Base-by-base conservation (phyloP, 495 filamentous ascomycete genomes). In the Evansstolkia leycettana region DNA sequence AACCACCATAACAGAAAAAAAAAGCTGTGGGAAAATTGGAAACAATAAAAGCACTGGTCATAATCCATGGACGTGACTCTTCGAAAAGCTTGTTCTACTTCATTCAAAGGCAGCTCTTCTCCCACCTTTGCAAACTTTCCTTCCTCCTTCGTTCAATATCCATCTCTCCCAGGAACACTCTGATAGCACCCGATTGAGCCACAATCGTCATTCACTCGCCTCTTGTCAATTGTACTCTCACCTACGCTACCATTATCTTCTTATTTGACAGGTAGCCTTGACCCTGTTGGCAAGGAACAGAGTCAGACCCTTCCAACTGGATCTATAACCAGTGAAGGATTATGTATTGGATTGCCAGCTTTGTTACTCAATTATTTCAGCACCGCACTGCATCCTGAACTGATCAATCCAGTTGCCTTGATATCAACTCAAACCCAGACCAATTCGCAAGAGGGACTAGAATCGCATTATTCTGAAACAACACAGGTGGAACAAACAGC, bases 341-440 rank as follows among this genome's bases (percentile, higher is more conserved):
- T 54, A 56, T 58, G 50, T 52, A 45, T 42, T 47, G 44, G 42
- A 39, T 45, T 50, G 41, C 41, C 28, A 39, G 15, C 29, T 42
- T 36, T 12, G 24, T 27, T 36, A 45, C 52, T 42, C 46, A 46
- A 45, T 37, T 50, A 14, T 40, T 44, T 19, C 50, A 51, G 11
- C 42, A 57, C 17, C 54, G 49, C 35, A 56, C 48, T 40, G 51
- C 42, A 24, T 55, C 47, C 37, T 58, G 42, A 58, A 41, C 34
- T 33, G 39, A 20, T n/a, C 4, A 16, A 16, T 16, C 6, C 14
- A 7, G 10, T 5, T 15, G 37, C 34, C 14, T 34, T n/a, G 30
- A n/a, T n/a, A n/a, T n/a, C n/a, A n/a, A n/a, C n/a, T n/a, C n/a
- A n/a, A n/a, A n/a, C n/a, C n/a, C n/a, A n/a, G n/a, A n/a, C n/a